Evolutionary conservation across 257 asterid species (phyloP).

Genomic region (Petunia axillaris): DNA sequence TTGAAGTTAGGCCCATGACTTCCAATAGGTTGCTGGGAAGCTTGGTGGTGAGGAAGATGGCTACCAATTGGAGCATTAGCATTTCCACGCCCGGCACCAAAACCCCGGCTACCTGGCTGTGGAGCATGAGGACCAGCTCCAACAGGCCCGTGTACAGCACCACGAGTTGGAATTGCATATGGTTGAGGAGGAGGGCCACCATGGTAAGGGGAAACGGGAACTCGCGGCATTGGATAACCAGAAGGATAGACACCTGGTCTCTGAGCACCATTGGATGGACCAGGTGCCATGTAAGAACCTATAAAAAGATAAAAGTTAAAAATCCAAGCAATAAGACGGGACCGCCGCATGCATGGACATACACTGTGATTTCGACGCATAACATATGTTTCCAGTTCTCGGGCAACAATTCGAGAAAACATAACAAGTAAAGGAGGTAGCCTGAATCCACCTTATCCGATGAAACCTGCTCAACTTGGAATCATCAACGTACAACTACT

Average conservation of each 20-base stretch:
- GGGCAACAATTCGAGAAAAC: not conserved
- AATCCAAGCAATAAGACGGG: not conserved
- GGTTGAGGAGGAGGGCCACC: conserved; percentile 92
- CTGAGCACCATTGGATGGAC: conserved; percentile 81
- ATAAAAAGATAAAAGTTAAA: conserved; percentile 36
- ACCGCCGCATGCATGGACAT: not conserved
- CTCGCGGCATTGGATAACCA: conserved; percentile 87
- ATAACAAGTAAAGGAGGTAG: not conserved
- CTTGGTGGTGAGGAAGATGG: conserved; percentile 91
- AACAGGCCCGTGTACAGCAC: conserved; percentile 92
- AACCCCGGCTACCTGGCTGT: conserved; percentile 84
- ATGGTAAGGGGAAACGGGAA: conserved; percentile 79
- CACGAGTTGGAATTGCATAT: conserved; percentile 93
- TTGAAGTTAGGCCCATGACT: conserved; percentile 69
- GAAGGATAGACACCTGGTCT: conserved; percentile 81
- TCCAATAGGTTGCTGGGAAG: conserved; percentile 78
- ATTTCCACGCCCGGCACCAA: conserved; percentile 91
- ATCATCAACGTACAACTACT: not conserved
- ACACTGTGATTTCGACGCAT: not conserved
- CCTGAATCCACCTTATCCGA: not conserved
- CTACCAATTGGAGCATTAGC: conserved; percentile 88
- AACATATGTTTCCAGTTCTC: conserved; percentile 15
- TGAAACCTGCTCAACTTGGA: conserved; percentile 11
- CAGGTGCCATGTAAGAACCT: conserved; percentile 86
- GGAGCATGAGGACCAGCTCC: conserved; percentile 91